phyloP scores from a whole-genome alignment of 768 basidiomycete genomes.

The Phaeotremella skinneri region DNA sequence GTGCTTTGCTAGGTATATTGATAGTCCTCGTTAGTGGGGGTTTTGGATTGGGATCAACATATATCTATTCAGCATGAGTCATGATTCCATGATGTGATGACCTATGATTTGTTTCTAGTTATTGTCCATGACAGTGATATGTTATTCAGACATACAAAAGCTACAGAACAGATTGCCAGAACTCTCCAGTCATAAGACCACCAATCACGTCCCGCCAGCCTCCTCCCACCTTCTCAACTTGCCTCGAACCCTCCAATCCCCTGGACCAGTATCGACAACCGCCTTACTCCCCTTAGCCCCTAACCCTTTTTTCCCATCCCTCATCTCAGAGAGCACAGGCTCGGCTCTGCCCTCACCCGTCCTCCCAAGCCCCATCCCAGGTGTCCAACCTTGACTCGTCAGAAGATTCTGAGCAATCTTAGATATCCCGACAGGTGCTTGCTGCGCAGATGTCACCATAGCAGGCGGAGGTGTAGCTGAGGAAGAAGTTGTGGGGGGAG shows the following conservation, averaged over 20 bases:
- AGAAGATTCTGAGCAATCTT: slow-evolving; percentile 24
- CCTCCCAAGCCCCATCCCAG: slow-evolving; percentile 36
- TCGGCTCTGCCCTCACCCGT: slow-evolving; percentile 26
- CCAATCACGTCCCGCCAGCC: background rate
- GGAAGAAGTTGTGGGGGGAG: background rate
- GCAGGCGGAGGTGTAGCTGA: slow-evolving; percentile 1
- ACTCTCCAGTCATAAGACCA: no score
- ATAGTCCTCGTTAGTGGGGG: no score
- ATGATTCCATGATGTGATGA: no score
- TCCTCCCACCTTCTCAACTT: slow-evolving; percentile 34
- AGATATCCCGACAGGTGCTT: slow-evolving; percentile 2
- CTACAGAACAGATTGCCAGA: no score
- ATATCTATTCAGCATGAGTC: no score
- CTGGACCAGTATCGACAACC: slow-evolving; percentile 15
- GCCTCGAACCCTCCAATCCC: slow-evolving; percentile 35
- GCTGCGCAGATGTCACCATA: background rate
- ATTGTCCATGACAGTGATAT: no score
- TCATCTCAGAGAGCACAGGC: slow-evolving; percentile 29
- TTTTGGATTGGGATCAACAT: no score
- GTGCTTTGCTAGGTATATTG: no score
- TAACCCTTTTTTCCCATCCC: slow-evolving; percentile 30
- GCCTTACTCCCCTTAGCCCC: slow-evolving; percentile 29
- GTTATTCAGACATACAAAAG: no score
- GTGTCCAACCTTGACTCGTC: slow-evolving; percentile 38
- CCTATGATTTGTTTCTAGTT: no score